A percentile compares a stretch with the other conserved stretches of the same genome.
Evolutionary conservation across 768 basidiomycete genomes (phyloP).

Genomic region (Lepiota brunneoincarnata): DNA sequence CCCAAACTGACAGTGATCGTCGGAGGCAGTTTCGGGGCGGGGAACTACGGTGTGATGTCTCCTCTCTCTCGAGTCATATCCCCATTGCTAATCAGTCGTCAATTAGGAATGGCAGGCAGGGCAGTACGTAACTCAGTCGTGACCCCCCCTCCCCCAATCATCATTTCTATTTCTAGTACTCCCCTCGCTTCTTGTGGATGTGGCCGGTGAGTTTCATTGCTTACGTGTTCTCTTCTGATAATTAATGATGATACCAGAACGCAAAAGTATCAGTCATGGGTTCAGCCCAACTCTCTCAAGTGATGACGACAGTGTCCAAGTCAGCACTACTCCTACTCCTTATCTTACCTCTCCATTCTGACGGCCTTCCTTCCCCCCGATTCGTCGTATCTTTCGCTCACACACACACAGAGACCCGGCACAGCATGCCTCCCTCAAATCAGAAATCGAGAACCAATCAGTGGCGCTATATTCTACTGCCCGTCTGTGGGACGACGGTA

Average conservation of each 20-base stretch:
- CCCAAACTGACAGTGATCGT: conserved; percentile 93
- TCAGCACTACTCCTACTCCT: conserved; percentile 29
- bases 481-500: conserved; percentile 92
- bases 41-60: conserved; percentile 77
- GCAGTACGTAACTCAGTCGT: conserved; percentile 57
- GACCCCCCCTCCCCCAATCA: neutral
- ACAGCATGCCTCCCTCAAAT: conserved; percentile 71
- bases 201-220: conserved; percentile 72
- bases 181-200: conserved; percentile 95
- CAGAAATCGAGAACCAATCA: conserved; percentile 87
- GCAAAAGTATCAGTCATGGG: conserved; percentile 97
- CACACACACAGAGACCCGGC: conserved; percentile 60
- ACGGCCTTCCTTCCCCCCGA: neutral
- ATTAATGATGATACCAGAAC: conserved; percentile 44
- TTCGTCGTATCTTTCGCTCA: neutral
- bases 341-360: neutral
- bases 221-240: neutral
- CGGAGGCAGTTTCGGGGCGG: conserved; percentile 92
- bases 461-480: conserved; percentile 87
- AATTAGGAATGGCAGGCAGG: conserved; percentile 84
- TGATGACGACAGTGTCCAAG: conserved; percentile 90
- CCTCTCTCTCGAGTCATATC: neutral
- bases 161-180: conserved; percentile 57
- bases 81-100: conserved; percentile 3
- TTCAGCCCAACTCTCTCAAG: conserved; percentile 86